phyloP scores from a whole-genome alignment of 805 yeast genomes.

The Candida pseudoglaebosa region DNA sequence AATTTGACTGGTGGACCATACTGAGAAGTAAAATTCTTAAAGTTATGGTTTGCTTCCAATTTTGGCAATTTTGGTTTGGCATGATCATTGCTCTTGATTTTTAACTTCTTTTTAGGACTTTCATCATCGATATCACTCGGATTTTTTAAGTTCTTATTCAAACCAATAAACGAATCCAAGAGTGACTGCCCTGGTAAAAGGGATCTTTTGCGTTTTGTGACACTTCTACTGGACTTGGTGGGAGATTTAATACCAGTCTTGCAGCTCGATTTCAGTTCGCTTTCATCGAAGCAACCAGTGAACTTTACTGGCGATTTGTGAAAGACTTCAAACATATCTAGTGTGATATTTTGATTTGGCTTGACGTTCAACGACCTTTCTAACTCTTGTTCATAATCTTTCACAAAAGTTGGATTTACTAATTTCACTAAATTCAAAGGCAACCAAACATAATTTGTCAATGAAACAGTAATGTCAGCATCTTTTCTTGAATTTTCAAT shows the following conservation, averaged over 20 bases:
- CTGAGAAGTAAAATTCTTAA: too few species aligned
- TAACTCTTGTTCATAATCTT: constrained; percentile 8
- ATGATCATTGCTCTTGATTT: background rate
- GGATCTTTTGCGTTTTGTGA: constrained; percentile 1
- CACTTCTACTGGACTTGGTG: background rate
- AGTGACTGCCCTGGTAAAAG: constrained; percentile 3
- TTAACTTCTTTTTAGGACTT: constrained; percentile 3
- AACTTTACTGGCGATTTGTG: constrained; percentile 10
- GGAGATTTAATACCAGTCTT: background rate
- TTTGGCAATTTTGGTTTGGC: background rate
- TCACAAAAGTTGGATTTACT: constrained; percentile 13
- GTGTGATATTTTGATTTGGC: constrained; percentile 21
- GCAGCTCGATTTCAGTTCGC: too few species aligned
- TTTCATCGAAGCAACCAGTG: background rate
- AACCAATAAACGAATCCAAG: constrained; percentile 1
- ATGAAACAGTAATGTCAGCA: background rate
- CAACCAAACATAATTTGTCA: constrained; percentile 14
- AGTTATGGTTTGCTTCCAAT: too few species aligned
- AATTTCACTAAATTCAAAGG: constrained; percentile 17
- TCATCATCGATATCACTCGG: background rate
- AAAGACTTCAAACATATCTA: constrained; percentile 16
- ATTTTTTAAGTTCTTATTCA: background rate
- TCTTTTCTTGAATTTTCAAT: constrained; percentile 2
- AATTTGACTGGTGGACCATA: background rate
- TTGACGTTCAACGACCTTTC: background rate